Base-by-base conservation (phyloP, 768 basidiomycete species). In the Mycena crocata region DNA sequence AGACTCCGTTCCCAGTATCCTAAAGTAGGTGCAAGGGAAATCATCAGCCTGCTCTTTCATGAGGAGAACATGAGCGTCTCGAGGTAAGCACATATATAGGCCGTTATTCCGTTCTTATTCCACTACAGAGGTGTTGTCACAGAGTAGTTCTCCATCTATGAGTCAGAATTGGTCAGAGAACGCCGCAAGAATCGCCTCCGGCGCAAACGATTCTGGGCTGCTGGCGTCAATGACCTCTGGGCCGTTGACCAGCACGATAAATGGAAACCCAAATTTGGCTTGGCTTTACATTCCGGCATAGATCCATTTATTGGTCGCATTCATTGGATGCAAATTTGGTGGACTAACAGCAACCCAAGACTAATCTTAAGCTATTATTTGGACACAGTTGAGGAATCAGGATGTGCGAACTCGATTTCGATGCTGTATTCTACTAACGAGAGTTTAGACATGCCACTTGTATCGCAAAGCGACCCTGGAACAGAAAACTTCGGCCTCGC, bases 301-400 rank as follows among this genome's bases (percentile, higher is more conserved):
- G 52, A 78, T 17, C 71, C 71, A 9, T 71, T 64, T 21, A 23
- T 66, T 6, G 73, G 77, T 0, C 13, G 31, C 1, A 70, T 76
- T 12, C 35, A 70, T 19, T 78, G 74, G 72, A 19, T 73, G 26
- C 56, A 66, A 42, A 68, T 76, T 8, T 78, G 75, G 76, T 73
- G 73, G 64, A 74, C 72, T 3, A 77, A 77, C 42, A 55, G 44
- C 3, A 73, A 75, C 39, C 72, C 74, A 15, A 40, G 60, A 5
- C 42, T 75, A 1, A 75, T 77, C 23, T n/a, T n/a, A n/a, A n/a
- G n/a, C n/a, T n/a, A n/a, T n/a, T n/a, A n/a, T n/a, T n/a, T n/a
- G n/a, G n/a, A 51, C 32, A 5, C 4, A 23, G 50, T 35, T 12
- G 32, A 51, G 24, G 50, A 24, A 15, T 4, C 19, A 2, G 37